Evolutionary conservation across 23 red algal species (phyloP), one percentile per base, ranked within the genome.

Genomic region (Agarophyton chilense): DNA sequence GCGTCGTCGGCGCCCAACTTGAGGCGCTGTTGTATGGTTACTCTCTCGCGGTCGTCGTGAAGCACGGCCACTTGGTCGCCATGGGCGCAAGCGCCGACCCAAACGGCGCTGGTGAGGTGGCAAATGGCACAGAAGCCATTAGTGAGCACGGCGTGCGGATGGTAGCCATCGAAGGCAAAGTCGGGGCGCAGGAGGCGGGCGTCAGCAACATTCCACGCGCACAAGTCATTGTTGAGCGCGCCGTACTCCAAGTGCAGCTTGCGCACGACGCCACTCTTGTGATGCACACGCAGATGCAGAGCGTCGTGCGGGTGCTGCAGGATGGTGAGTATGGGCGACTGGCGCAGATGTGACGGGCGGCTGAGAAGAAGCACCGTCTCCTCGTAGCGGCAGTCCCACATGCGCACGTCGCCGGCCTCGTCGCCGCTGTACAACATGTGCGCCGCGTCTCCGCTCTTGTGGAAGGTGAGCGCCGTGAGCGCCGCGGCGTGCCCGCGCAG

Each of bases 381-480:
- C 44, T 78, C 73, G 52, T 50, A 78, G 2, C 51, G 44, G 33
- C 44, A 34, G 31, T 78, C 73, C 73, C 73, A 78, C 36, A 54
- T 2, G 2, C 73, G 2, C 5, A 78, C 12, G 28, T 1, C 16
- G 44, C 73, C 73, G 11, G n/a, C 36, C 22, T 78, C 73, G 17
- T 78, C 73, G 41, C 73, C 73, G 36, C 34, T 78, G 64, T 40
- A 70, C 38, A 70, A 33, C 7, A 70, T 42, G 18, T 70, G 64
- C 64, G 64, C 17, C 16, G 32, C 21, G 34, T 70, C 64, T 19
- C 4, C 64, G 64, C 38, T 36, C 64, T 36, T 36, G 1, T 70
- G 73, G 32, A 78, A 78, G 29, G 28, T 17, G 2, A 78, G 34
- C 17, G 73, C 5, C 36, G 73, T 54, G 46, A 78, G 8, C n/a